Evolutionary conservation across 2,329 filamentous ascomycete genomes (phyloP).

Genomic region (Ophiostoma quercus): DNA sequence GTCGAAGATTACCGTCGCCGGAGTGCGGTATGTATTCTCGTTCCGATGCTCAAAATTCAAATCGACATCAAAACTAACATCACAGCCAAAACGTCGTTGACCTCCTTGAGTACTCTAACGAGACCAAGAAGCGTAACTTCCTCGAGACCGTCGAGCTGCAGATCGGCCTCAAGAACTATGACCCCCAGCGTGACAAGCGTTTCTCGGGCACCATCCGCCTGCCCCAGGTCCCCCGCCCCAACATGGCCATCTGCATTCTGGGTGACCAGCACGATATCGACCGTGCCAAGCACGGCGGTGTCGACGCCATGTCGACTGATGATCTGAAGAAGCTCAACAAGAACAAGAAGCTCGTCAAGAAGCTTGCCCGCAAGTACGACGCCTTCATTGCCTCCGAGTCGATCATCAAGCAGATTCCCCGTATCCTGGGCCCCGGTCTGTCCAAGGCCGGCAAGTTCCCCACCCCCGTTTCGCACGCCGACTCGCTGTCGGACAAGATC

Average conservation of each 20-base stretch:
- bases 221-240: conserved; percentile 78
- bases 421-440: conserved; percentile 97
- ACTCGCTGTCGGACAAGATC: conserved; percentile 92
- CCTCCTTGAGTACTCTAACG: conserved; percentile 83
- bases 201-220: conserved; percentile 99
- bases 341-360: conserved; percentile 99
- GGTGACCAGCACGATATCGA: conserved; percentile 94
- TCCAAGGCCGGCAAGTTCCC: conserved; percentile 99
- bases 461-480: conserved; percentile 92
- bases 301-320: conserved; percentile 97
- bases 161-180: conserved; percentile 97
- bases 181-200: conserved; percentile 99
- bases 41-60: not conserved
- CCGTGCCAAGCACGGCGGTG: conserved; percentile 97
- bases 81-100: conserved; percentile 76
- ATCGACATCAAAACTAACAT: conserved; percentile 19
- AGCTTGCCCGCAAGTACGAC: conserved; percentile 99
- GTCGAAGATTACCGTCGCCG: conserved; percentile 55
- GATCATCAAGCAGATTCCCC: conserved; percentile 99
- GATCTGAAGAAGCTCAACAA: conserved; percentile 99
- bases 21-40: conserved; percentile 34
- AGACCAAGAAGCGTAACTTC: conserved; percentile 98
- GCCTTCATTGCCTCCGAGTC: conserved; percentile 96
- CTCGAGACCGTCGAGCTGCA: conserved; percentile 46
- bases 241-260: conserved; percentile 45